These are phyloP conservation scores for Miamiensis avidus DNA, from an alignment of 169 alveolate genomes.

Conservation along the genomic window DNA sequence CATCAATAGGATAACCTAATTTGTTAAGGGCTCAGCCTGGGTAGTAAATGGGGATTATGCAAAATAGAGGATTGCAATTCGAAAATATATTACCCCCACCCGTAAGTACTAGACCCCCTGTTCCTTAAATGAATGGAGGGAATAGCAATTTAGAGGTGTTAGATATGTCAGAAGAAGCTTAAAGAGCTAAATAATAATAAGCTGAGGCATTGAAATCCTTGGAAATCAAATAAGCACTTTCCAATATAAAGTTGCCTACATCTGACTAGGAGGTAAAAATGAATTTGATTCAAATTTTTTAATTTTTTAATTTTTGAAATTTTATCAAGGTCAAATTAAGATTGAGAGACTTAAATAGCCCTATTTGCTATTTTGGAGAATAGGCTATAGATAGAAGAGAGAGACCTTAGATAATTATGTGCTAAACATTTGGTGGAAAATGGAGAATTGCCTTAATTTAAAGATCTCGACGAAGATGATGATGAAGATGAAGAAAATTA, in stretches of 20 bases:
- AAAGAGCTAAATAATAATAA: not conserved
- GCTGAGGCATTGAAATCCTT: not conserved
- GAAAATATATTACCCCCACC: slow-evolving; percentile 17
- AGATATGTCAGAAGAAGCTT: slow-evolving; percentile 23
- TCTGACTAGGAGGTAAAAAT: not conserved
- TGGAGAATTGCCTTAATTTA: slow-evolving; percentile 60
- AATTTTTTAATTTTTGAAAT: too few relatives aligned
- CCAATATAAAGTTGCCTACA: not conserved
- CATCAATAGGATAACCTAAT: not conserved
- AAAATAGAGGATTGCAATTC: slow-evolving; percentile 3
- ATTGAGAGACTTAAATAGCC: slow-evolving; percentile 53
- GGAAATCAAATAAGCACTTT: not conserved
- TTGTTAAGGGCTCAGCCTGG: not conserved
- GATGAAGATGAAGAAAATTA: slow-evolving; percentile 64
- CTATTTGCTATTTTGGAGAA: slow-evolving; percentile 59
- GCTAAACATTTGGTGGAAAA: slow-evolving; percentile 44
- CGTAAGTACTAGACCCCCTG: slow-evolving; percentile 33
- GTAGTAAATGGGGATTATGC: not conserved
- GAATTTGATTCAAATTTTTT: too few relatives aligned
- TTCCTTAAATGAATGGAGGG: slow-evolving; percentile 58
- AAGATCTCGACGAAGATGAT: slow-evolving; percentile 27
- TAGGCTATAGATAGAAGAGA: slow-evolving; percentile 64
- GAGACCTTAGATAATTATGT: slow-evolving; percentile 46
- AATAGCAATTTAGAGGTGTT: too few relatives aligned
- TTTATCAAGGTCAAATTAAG: slow-evolving; percentile 16